A percentile compares a stretch with the other conserved stretches of the same genome.
Conservation (phyloP, 192 early-diverging fungal species). For the Dimargaris cristalligena region DNA sequence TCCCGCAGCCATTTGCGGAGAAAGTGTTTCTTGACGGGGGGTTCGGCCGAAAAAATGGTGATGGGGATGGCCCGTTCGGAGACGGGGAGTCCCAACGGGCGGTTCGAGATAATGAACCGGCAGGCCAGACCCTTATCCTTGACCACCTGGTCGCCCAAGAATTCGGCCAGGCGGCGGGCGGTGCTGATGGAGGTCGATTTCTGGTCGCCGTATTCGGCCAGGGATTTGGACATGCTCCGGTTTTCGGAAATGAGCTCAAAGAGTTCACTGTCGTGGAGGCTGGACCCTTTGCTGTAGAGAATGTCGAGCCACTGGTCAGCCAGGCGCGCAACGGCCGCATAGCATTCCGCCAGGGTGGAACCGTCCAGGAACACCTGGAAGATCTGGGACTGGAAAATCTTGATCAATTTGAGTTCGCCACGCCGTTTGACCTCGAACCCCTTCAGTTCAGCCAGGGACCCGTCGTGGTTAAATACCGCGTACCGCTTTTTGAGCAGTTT, state of each 20-base stretch:
- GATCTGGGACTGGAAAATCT: constrained; percentile 89
- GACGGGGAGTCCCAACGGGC: constrained; percentile 69
- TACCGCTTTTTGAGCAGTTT: constrained; percentile 97
- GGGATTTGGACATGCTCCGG: constrained; percentile 84
- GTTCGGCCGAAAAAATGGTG: constrained; percentile 80
- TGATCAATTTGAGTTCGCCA: constrained; percentile 95
- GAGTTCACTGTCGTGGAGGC: constrained; percentile 70
- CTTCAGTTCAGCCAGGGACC: constrained; percentile 87
- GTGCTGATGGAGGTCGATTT: constrained; percentile 93
- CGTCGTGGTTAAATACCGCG: constrained; percentile 93
- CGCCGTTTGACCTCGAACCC: constrained; percentile 98
- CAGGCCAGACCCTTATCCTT: constrained; percentile 93
- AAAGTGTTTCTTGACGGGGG: constrained; percentile 54
- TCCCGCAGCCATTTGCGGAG: constrained; percentile 90
- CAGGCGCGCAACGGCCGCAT: constrained; percentile 68
- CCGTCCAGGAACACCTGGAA: constrained; percentile 91
- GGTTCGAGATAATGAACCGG: constrained; percentile 81
- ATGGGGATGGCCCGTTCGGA: constrained; percentile 90
- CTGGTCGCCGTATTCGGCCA: constrained; percentile 84
- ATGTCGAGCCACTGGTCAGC: constrained; percentile 94
- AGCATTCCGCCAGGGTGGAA: constrained; percentile 68
- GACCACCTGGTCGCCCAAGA: constrained; percentile 95
- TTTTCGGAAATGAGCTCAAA: constrained; percentile 97
- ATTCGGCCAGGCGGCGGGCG: constrained; percentile 86
- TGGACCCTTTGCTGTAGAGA: constrained; percentile 63